Base-by-base conservation (phyloP, 1,284 basidiomycete genomes). In the Takashimella koratensis region DNA sequence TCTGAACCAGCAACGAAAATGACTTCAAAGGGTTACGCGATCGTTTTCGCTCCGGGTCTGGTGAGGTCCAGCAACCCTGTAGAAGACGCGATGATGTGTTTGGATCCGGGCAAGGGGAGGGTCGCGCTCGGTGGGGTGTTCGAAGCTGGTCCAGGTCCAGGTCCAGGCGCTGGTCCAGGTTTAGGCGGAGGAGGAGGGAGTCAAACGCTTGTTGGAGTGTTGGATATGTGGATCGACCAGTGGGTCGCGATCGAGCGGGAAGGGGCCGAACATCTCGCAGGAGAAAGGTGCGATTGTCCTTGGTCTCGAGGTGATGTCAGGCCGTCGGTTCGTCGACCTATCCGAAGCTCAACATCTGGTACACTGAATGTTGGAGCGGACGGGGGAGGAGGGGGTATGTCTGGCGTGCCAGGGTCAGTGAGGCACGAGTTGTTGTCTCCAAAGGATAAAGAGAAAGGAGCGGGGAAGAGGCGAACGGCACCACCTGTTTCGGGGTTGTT, bases 31-130 rank as follows among this genome's bases (percentile, higher is more conserved):
- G 53, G 54, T 8, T 53, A 67, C 5, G 64, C 73, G 0, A 71
- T 72, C 45, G 62, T 67, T 12, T 49, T 72, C 20, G 65, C 73
- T 1, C 73, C 73, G 4, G 44, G 59, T 3, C 56, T 75, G 30
- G 65, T 75, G n/a, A 13, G 45, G 5, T 63, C 66, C 5, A 54
- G 59, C 3, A 63, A 73, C 45, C 58, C 66, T 6, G 43, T 70
- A 5, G 65, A 65, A 48, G 73, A 75, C 51, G 61, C 65, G 6
- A 54, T 53, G 13, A 52, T 75, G 52, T 70, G 70, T 43, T 45
- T 70, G 22, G 58, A 58, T 16, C 62, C 66, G 1, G 65, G 66
- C 2, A 62, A 58, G 47, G 36, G 50, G 8, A 43, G 67, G 27
- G 65, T 65, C 10, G n/a, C 46, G 39, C 46, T 12, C 43, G 65